phyloP scores from a whole-genome alignment of 2,329 filamentous ascomycete genomes.

The Hypoxylon sp. region DNA sequence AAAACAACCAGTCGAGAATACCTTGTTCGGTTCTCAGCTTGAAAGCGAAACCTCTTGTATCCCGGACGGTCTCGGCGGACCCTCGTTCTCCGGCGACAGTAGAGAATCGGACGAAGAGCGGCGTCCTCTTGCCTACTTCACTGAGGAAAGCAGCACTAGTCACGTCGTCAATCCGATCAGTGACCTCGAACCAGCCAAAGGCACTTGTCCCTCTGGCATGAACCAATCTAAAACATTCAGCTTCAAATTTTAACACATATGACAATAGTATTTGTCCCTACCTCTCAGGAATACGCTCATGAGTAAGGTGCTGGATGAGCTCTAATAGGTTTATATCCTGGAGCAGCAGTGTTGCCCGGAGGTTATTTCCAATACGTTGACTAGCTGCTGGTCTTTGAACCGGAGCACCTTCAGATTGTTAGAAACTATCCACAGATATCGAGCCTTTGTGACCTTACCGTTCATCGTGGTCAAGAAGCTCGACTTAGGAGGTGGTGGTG shows the following conservation, averaged over 20 bases:
- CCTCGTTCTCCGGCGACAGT: slow-evolving; percentile 83
- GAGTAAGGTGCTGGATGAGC: slow-evolving; percentile 46
- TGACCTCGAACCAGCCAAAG: slow-evolving; percentile 57
- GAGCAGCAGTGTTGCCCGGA: slow-evolving; percentile 37
- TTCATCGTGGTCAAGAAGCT: slow-evolving; percentile 43
- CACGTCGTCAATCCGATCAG: slow-evolving; percentile 61
- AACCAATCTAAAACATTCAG: slow-evolving; percentile 28
- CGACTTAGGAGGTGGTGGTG: neutral
- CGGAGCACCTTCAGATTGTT: slow-evolving; percentile 4
- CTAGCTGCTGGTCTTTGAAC: slow-evolving; percentile 5
- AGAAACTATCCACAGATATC: neutral
- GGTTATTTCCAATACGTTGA: slow-evolving; percentile 43
- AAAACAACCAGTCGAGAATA: slow-evolving; percentile 79
- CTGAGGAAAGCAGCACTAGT: slow-evolving; percentile 69
- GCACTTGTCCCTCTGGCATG: slow-evolving; percentile 47
- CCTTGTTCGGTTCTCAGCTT: slow-evolving; percentile 82
- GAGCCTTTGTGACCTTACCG: neutral
- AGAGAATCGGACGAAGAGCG: slow-evolving; percentile 77
- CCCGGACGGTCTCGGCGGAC: slow-evolving; percentile 60
- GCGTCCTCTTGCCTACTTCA: slow-evolving; percentile 76
- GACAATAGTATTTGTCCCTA: neutral
- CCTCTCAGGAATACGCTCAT: slow-evolving; percentile 49
- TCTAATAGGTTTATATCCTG: slow-evolving; percentile 49
- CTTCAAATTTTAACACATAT: neutral
- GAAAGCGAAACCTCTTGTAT: slow-evolving; percentile 79